Evolutionary conservation across 345 rosid species (phyloP).

Genomic region (Salix exigua): DNA sequence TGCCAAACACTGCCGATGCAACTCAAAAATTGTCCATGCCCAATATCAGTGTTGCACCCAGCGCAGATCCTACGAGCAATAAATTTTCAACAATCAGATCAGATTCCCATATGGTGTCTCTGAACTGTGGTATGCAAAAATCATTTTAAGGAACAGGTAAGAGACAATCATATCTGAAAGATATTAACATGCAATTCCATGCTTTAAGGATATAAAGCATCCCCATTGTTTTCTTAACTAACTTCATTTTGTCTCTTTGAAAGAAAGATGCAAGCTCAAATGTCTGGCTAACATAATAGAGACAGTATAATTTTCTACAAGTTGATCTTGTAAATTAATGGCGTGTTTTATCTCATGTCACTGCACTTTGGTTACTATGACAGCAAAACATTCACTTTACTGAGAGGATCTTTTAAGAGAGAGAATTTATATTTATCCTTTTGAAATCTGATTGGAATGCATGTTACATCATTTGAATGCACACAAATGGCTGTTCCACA

Average conservation of each 20-base stretch:
- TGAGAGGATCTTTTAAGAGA: neutral
- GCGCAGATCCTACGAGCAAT: constrained; percentile 68
- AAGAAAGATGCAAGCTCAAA: neutral
- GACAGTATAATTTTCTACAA: neutral
- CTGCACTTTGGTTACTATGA: neutral
- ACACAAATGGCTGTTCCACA: neutral
- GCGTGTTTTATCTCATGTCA: neutral
- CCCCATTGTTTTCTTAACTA: neutral
- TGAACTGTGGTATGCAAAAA: neutral
- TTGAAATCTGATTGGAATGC: neutral
- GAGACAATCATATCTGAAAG: neutral
- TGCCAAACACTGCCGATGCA: constrained; percentile 84
- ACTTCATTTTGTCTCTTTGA: neutral
- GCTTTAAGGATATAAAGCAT: neutral
- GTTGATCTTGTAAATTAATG: neutral
- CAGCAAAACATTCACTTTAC: neutral
- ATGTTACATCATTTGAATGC: neutral
- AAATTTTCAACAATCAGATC: constrained; percentile 16
- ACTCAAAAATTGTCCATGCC: constrained; percentile 76
- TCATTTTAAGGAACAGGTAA: neutral
- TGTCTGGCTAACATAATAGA: neutral
- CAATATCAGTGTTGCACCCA: constrained; percentile 88
- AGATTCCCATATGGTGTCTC: constrained; percentile 3
- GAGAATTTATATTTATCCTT: neutral
- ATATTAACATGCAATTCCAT: neutral